Evolutionary conservation across 495 filamentous ascomycete species (phyloP).

Genomic region (Hypoxylon cercidicola): DNA sequence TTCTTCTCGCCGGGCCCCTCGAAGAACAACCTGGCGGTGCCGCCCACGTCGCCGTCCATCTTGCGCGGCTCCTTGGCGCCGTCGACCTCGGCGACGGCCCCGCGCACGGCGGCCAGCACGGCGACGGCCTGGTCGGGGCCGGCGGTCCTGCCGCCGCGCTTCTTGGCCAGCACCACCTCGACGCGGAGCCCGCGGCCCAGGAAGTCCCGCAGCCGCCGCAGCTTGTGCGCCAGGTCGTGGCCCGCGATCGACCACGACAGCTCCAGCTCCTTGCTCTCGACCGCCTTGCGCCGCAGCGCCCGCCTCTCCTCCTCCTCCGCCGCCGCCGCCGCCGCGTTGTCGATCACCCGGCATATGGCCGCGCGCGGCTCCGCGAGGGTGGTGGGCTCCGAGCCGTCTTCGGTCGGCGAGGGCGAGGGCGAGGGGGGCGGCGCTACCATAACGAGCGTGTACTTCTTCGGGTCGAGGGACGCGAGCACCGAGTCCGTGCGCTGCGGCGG

Average conservation of each 20-base stretch:
- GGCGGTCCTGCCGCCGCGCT: conserved; percentile 45
- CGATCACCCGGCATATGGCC: conserved; percentile 75
- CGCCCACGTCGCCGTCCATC: conserved; percentile 51
- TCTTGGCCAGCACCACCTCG: conserved; percentile 66
- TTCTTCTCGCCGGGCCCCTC: conserved; percentile 44
- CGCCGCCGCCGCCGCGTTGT: conserved; percentile 52
- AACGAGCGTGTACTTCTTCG: conserved; percentile 63
- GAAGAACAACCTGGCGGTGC: conserved; percentile 47
- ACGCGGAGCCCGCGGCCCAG: conserved; percentile 71
- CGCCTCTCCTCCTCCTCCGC: conserved; percentile 33
- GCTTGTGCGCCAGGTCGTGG: conserved; percentile 71
- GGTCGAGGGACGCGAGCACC: conserved; percentile 62
- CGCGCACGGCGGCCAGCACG: conserved; percentile 47
- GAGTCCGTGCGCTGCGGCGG: conserved; percentile 52
- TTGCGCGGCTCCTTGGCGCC: conserved; percentile 53
- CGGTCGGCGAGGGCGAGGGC: too few relatives aligned
- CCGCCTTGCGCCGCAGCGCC: conserved; percentile 27
- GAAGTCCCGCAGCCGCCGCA: conserved; percentile 69
- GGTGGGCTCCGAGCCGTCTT: conserved; percentile 1
- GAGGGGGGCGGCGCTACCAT: conserved; percentile 59
- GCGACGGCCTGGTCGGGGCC: conserved; percentile 49
- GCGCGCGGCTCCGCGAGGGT: conserved; percentile 21
- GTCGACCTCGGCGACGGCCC: conserved; percentile 39
- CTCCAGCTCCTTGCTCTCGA: conserved; percentile 74
- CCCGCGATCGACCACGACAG: conserved; percentile 83